Evolutionary conservation across 345 rosid genomes (phyloP), one percentile per base, ranked within the genome.

Genomic region (Brassica cretica): DNA sequence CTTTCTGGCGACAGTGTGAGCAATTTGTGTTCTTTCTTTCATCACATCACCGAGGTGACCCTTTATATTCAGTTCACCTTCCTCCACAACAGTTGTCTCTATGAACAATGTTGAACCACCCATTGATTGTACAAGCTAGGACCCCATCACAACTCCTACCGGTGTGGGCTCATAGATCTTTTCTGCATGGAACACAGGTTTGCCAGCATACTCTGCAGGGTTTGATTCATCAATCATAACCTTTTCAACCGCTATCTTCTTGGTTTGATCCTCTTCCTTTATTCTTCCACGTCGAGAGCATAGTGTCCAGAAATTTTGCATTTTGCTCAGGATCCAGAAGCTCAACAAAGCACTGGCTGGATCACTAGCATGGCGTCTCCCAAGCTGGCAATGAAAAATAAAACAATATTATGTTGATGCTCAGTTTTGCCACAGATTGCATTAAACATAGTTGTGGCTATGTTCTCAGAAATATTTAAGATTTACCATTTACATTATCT

Each of bases 281-380:
- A 78, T 83, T 91, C 93, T 86, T 96, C 99, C 83, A 95, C 99
- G 69, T 95, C 99, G 60, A 95, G 97, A 21, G 24, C 24, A 86
- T 96, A 96, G 79, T 96, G 99, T 96, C 99, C 74, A 96, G 87
- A 83, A 96, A 96, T 76, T 95, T 95, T 78, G 98, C 96, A 80
- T 95, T 95, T 86, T 95, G 99, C 88, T 95, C 99, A 53, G 98
- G 99, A 83, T 95, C 99, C 79, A 95, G 94, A 74, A 95, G 98
- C 86, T 95, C 87, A 95, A 84, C 86, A 95, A 80, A 55, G 99
- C 99, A 79, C 99, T 95, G 62, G 98, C 99, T 53, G 99, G 99
- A 78, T 95, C 99, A 62, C 99, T 98, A 71, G 94, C 84, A 82
- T 93, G 98, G 71, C 99, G 97, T 77, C 89, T 89, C 69, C 99